Conservation (phyloP, 75 land plant species). For the Cupressus sempervirens region DNA sequence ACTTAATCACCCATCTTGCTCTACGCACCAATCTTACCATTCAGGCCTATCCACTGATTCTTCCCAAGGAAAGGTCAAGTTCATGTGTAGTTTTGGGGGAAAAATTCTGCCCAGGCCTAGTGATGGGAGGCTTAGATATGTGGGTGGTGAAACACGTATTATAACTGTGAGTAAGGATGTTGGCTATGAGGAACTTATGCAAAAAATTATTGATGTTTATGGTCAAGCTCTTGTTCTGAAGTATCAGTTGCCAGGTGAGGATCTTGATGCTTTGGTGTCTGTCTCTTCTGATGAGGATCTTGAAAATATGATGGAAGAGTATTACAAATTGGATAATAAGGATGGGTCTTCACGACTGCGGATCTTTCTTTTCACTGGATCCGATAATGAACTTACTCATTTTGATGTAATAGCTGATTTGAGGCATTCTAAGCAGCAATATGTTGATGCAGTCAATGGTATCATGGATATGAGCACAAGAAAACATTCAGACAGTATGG, state of each 20-base stretch:
- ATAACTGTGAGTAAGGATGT: slow-evolving; percentile 47
- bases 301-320: slow-evolving; percentile 91
- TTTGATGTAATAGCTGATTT: slow-evolving; percentile 28
- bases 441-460: slow-evolving; percentile 88
- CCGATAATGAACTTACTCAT: slow-evolving; percentile 46
- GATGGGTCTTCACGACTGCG: slow-evolving; percentile 64
- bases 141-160: slow-evolving; percentile 80
- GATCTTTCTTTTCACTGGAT: slow-evolving; percentile 56
- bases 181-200: slow-evolving; percentile 55
- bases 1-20: not conserved
- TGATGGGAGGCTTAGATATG: slow-evolving; percentile 88
- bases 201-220: slow-evolving; percentile 53
- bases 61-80: slow-evolving; percentile 40
- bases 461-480: slow-evolving; percentile 35
- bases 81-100: slow-evolving; percentile 82
- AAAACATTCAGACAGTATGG: slow-evolving; percentile 32
- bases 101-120: slow-evolving; percentile 77
- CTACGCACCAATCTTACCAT: not conserved
- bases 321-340: slow-evolving; percentile 43
- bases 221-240: slow-evolving; percentile 59
- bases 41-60: slow-evolving; percentile 42
- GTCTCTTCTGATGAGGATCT: slow-evolving; percentile 93
- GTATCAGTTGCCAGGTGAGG: slow-evolving; percentile 95
- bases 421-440: slow-evolving; percentile 52
- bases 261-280: slow-evolving; percentile 90